Percentiles rank a stretch among this genome's conserved stretches.
These are phyloP conservation scores for Kurtzmaniella quercitrusa DNA, from an alignment of 1,139 yeast species.

Conservation along the genomic window DNA sequence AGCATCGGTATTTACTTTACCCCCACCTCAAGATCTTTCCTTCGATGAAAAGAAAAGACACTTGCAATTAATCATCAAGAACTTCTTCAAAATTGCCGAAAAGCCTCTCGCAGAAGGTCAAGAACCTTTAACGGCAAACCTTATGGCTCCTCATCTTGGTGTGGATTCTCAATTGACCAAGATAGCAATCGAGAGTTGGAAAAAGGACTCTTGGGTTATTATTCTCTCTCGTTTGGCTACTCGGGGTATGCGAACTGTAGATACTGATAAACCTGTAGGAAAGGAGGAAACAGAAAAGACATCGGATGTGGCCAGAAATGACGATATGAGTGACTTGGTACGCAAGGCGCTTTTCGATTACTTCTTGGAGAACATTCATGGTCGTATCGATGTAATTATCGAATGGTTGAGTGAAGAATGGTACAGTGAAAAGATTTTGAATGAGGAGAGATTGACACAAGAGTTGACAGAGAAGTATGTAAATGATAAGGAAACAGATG, in stretches of 20 bases:
- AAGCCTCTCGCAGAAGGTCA: slow-evolving; percentile 19
- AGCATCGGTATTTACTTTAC: slow-evolving; percentile 50
- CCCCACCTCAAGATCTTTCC: slow-evolving; percentile 51
- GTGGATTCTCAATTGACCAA: slow-evolving; percentile 41
- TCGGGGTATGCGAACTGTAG: slow-evolving; percentile 55
- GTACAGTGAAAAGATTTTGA: slow-evolving; percentile 62
- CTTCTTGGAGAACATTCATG: slow-evolving; percentile 70
- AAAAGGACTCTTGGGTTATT: slow-evolving; percentile 70
- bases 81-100: slow-evolving; percentile 49
- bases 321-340: slow-evolving; percentile 54
- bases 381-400: slow-evolving; percentile 70
- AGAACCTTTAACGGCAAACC: slow-evolving; percentile 8
- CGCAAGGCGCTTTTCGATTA: slow-evolving; percentile 70
- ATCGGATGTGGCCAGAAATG: slow-evolving; percentile 13
- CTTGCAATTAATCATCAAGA: slow-evolving; percentile 46
- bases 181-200: slow-evolving; percentile 62
- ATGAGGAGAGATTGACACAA: slow-evolving; percentile 22
- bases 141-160: slow-evolving; percentile 12
- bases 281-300: slow-evolving; percentile 12
- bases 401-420: slow-evolving; percentile 98
- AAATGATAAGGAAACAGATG: slow-evolving; percentile 14
- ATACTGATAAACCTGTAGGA: slow-evolving; percentile 13
- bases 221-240: slow-evolving; percentile 77
- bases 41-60: slow-evolving; percentile 52
- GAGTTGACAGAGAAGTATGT: slow-evolving; percentile 13